Percentiles rank a stretch among this genome's conserved stretches.
Conservation (phyloP, 2,329 filamentous ascomycete species). For the Hyphodiscus sp. region DNA sequence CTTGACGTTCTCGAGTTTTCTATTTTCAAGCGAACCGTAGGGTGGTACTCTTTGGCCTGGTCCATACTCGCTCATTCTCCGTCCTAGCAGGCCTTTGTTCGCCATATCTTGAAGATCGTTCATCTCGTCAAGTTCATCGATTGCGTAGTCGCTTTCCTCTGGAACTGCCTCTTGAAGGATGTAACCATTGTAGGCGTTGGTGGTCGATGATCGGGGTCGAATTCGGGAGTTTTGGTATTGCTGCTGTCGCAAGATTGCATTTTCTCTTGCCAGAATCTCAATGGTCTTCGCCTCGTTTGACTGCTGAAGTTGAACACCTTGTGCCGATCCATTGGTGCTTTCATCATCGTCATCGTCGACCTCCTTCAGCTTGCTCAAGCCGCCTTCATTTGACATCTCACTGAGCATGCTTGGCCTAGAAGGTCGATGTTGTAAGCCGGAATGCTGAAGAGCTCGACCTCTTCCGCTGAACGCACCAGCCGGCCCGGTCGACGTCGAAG, state of each 20-base stretch:
- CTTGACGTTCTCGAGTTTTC: constrained; percentile 59
- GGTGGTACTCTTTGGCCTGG: constrained; percentile 26
- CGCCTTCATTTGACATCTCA: constrained; percentile 60
- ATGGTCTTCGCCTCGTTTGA: constrained; percentile 54
- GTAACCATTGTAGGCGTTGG: constrained; percentile 49
- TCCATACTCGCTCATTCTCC: constrained; percentile 33
- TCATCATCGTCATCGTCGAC: constrained; percentile 60
- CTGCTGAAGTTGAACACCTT: constrained; percentile 49
- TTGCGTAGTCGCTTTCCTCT: constrained; percentile 64
- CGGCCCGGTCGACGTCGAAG: constrained; percentile 16
- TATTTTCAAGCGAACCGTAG: constrained; percentile 46
- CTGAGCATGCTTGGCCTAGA: constrained; percentile 73
- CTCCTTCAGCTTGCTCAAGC: constrained; percentile 64
- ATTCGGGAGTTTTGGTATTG: constrained; percentile 50
- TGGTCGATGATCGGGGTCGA: constrained; percentile 52
- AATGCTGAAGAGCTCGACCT: constrained; percentile 44
- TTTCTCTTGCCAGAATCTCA: constrained; percentile 55
- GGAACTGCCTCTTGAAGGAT: constrained; percentile 53
- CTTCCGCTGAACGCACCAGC: constrained; percentile 20
- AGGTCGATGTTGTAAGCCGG: constrained; percentile 71
- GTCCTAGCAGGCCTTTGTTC: constrained; percentile 24
- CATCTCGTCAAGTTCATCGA: constrained; percentile 62
- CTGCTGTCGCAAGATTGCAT: constrained; percentile 54
- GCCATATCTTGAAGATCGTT: constrained; percentile 39
- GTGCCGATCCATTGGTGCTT: constrained; percentile 48